Evolutionary conservation across 2,329 filamentous ascomycete species (phyloP).

Genomic region (Cladosporium halotolerans): DNA sequence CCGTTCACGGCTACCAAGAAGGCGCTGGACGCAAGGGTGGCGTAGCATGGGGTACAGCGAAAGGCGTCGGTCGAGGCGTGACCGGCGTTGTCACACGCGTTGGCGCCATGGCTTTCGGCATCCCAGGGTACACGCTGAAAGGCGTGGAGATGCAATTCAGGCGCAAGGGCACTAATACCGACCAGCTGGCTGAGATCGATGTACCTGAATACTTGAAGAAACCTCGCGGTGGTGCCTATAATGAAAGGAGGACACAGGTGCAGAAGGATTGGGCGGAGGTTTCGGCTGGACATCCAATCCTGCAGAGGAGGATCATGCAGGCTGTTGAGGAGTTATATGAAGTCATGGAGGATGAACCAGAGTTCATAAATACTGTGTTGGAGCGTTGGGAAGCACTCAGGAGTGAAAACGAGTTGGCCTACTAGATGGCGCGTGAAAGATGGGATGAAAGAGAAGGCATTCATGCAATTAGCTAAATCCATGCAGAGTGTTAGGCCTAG

Average conservation of each 20-base stretch:
- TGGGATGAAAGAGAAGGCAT: too few relatives aligned
- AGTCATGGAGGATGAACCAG: neutral
- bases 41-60: neutral
- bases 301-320: slow-evolving; percentile 8
- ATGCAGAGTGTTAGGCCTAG: too few relatives aligned
- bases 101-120: slow-evolving; percentile 51
- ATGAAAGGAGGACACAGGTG: neutral
- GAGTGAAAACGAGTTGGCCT: neutral
- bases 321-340: slow-evolving; percentile 1
- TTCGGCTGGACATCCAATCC: slow-evolving; percentile 4
- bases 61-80: slow-evolving; percentile 30
- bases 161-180: slow-evolving; percentile 2
- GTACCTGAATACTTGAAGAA: neutral
- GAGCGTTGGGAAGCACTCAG: slow-evolving; percentile 4
- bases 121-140: slow-evolving; percentile 69
- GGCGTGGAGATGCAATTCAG: slow-evolving; percentile 65
- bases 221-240: neutral
- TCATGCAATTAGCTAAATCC: too few relatives aligned
- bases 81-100: slow-evolving; percentile 70
- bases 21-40: slow-evolving; percentile 28
- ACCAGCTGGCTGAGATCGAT: neutral
- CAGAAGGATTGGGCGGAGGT: neutral
- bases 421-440: neutral
- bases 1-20: slow-evolving; percentile 56
- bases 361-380: neutral